Percentiles rank a stretch among this genome's conserved stretches.
These are phyloP conservation scores for Thermoascus crustaceus DNA, from an alignment of 2,329 filamentous ascomycete genomes.

Conservation along the genomic window DNA sequence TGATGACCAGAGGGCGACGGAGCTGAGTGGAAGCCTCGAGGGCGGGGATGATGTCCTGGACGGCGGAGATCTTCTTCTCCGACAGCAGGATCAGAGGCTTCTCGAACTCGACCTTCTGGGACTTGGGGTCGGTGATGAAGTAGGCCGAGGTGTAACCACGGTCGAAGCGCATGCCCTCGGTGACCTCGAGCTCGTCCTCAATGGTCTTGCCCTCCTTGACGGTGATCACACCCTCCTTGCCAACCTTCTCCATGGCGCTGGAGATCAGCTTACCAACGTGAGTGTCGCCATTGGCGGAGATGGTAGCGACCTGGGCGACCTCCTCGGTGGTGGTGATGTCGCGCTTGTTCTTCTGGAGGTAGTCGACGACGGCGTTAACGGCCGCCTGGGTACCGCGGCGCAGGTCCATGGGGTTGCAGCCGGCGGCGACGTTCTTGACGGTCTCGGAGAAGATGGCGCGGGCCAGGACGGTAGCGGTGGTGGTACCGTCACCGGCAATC, in stretches of 20 bases:
- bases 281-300: constrained; percentile 92
- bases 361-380: constrained; percentile 89
- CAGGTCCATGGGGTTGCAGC: constrained; percentile 99
- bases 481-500: constrained; percentile 96
- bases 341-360: constrained; percentile 89
- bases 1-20: constrained; percentile 93
- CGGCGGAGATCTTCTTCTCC: constrained; percentile 99
- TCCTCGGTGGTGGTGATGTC: constrained; percentile 97
- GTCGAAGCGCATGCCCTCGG: constrained; percentile 99
- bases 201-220: constrained; percentile 99
- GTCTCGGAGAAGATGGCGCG: constrained; percentile 99
- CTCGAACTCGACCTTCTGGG: constrained; percentile 99
- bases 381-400: constrained; percentile 94
- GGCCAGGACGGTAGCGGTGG: constrained; percentile 92
- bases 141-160: constrained; percentile 97
- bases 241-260: constrained; percentile 99
- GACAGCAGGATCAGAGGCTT: constrained; percentile 97
- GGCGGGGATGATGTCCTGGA: constrained; percentile 97
- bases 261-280: constrained; percentile 95
- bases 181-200: constrained; percentile 94
- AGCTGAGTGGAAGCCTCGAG: constrained; percentile 94
- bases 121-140: constrained; percentile 99
- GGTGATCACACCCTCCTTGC: constrained; percentile 99
- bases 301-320: constrained; percentile 96
- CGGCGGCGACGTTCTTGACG: constrained; percentile 98